Conservation (phyloP, 352 stramenopile species). For the Phytopythium chamaehyphon region DNA sequence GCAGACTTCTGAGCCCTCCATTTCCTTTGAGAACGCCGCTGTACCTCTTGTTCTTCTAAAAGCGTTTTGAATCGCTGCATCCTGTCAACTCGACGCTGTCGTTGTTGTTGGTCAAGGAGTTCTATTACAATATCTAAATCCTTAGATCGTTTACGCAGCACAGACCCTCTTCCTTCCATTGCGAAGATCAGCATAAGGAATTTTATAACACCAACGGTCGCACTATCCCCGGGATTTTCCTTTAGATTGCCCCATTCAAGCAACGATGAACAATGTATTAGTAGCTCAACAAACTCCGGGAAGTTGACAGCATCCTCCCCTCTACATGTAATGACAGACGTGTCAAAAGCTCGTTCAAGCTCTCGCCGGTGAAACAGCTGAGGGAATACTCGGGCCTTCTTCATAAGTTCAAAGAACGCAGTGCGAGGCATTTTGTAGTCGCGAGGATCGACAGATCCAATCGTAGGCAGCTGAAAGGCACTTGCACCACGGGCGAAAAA, state of each 20-base stretch:
- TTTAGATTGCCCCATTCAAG: conserved; percentile 37
- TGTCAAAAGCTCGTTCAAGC: conserved; percentile 37
- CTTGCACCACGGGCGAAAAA: conserved; percentile 30
- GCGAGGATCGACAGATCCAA: conserved; percentile 9
- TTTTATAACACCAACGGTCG: conserved; percentile 40
- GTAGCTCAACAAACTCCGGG: conserved; percentile 57
- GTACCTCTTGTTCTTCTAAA: conserved; percentile 22
- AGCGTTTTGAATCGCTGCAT: conserved; percentile 42
- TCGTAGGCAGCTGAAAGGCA: neutral
- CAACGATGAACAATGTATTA: conserved; percentile 41
- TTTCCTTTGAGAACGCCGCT: conserved; percentile 3
- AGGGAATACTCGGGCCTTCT: conserved; percentile 43
- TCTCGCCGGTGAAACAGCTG: conserved; percentile 59
- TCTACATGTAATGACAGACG: conserved; percentile 20
- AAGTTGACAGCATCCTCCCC: conserved; percentile 36
- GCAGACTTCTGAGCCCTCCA: neutral
- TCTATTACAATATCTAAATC: conserved; percentile 49
- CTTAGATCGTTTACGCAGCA: conserved; percentile 51
- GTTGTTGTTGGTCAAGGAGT: conserved; percentile 42
- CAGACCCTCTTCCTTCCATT: conserved; percentile 63
- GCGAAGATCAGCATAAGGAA: conserved; percentile 79
- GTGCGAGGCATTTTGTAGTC: conserved; percentile 23
- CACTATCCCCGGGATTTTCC: neutral
- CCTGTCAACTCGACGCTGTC: conserved; percentile 29
- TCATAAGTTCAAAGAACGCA: conserved; percentile 47